phyloP scores from a whole-genome alignment of 768 basidiomycete genomes.

The Phylloporus rhodoxanthus region DNA sequence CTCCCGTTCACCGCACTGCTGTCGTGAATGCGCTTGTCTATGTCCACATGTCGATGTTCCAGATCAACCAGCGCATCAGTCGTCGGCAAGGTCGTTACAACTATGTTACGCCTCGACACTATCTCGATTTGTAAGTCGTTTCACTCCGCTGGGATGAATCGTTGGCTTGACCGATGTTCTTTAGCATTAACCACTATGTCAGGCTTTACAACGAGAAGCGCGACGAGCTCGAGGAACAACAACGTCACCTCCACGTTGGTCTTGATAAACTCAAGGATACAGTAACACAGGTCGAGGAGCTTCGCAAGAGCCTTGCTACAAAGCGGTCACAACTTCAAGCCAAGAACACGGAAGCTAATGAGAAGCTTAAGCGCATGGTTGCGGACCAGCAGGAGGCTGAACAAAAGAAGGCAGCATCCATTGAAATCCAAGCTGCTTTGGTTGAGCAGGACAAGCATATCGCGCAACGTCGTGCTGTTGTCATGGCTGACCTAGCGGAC shows the following conservation, averaged over 20 bases:
- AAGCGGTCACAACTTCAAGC: constrained; percentile 90
- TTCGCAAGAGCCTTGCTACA: constrained; percentile 89
- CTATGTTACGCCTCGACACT: constrained; percentile 95
- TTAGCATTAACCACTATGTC: constrained; percentile 95
- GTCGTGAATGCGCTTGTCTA: constrained; percentile 91
- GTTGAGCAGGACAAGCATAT: constrained; percentile 89
- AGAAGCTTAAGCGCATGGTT: constrained; percentile 96
- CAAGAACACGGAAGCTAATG: constrained; percentile 93
- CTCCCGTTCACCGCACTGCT: constrained; percentile 86
- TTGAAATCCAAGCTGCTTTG: constrained; percentile 90
- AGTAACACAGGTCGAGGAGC: constrained; percentile 93
- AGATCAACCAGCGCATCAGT: constrained; percentile 83
- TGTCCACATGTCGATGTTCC: constrained; percentile 85
- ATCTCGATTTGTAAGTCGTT: constrained; percentile 88
- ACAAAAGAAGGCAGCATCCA: constrained; percentile 94
- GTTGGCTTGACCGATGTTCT: constrained; percentile 6
- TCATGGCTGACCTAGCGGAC: constrained; percentile 92
- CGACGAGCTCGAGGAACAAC: constrained; percentile 96
- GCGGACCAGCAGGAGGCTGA: constrained; percentile 98
- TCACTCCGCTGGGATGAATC: neutral
- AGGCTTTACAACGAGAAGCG: constrained; percentile 92
- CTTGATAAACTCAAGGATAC: constrained; percentile 95
- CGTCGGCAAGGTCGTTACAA: constrained; percentile 94
- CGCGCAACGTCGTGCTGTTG: constrained; percentile 78
- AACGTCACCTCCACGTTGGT: constrained; percentile 96